phyloP scores from a whole-genome alignment of 2,329 filamentous ascomycete genomes.

The Lachnellula suecica region DNA sequence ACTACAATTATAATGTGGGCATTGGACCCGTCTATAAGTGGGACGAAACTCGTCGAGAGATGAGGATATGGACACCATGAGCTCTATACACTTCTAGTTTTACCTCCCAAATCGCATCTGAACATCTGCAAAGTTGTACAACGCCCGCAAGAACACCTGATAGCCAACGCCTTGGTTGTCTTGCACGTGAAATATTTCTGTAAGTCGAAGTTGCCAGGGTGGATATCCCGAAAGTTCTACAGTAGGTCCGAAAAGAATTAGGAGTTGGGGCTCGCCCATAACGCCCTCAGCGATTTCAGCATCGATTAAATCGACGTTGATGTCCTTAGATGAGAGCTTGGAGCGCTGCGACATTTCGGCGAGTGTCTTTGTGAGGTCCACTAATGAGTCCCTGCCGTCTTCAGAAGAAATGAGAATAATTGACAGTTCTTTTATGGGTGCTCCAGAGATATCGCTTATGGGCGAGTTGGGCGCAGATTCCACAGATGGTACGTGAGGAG shows the following conservation, averaged over 20 bases:
- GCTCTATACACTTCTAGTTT: conserved; percentile 1
- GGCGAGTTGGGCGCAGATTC: conserved; percentile 46
- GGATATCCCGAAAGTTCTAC: conserved; percentile 89
- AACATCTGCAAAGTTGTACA: conserved; percentile 82
- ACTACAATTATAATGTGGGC: conserved; percentile 82
- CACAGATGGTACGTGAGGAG: conserved; percentile 66
- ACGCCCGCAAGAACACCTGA: conserved; percentile 83
- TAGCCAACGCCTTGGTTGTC: conserved; percentile 87
- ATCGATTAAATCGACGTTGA: conserved; percentile 83
- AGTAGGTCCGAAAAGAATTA: conserved; percentile 82
- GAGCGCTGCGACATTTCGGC: conserved; percentile 91
- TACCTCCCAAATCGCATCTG: conserved; percentile 71
- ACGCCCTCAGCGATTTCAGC: conserved; percentile 78
- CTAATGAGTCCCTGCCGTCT: conserved; percentile 89
- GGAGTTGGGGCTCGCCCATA: conserved; percentile 85
- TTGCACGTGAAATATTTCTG: conserved; percentile 82
- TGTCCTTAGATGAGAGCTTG: conserved; percentile 79
- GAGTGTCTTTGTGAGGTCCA: conserved; percentile 92
- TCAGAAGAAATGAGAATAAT: conserved; percentile 83
- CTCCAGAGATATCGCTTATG: conserved; percentile 38
- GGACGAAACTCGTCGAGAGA: conserved; percentile 53
- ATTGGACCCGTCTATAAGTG: conserved; percentile 67
- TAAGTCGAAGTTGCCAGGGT: conserved; percentile 92
- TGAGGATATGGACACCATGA: conserved; percentile 28
- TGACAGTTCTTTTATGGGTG: conserved; percentile 43